phyloP scores from a whole-genome alignment of 306 rosid species.

The Nissolia schottii region DNA sequence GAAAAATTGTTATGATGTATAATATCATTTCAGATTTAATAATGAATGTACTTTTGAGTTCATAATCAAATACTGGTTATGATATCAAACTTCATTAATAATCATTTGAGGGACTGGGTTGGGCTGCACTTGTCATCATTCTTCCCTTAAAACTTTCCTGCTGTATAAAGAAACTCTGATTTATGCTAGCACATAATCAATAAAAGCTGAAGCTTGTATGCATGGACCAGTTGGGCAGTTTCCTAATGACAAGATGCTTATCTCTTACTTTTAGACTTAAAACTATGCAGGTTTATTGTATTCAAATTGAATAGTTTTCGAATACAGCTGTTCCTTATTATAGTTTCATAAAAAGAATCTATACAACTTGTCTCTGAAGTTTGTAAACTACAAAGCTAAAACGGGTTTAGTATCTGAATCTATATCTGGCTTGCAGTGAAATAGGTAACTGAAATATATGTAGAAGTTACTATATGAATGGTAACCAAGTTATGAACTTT shows the following conservation, averaged over 20 bases:
- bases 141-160: not conserved
- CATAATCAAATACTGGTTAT: slow-evolving; percentile 2
- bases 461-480: not conserved
- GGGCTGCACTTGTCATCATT: not conserved
- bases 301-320: slow-evolving; percentile 1
- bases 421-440: not conserved
- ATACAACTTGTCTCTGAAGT: not conserved
- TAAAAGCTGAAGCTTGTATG: not conserved
- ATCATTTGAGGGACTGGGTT: not conserved
- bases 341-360: not conserved
- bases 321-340: not conserved
- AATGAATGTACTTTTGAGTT: not conserved
- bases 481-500: not conserved
- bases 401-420: not conserved
- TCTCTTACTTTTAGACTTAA: not conserved
- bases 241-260: slow-evolving; percentile 1
- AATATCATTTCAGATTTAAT: not conserved
- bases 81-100: not conserved
- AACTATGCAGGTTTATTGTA: not conserved
- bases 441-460: not conserved
- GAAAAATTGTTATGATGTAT: not conserved
- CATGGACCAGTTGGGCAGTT: not conserved
- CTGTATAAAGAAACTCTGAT: not conserved
- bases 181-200: not conserved
- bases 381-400: not conserved